Conservation (phyloP, 345 rosid genomes). For the Gossypium anomalum region DNA sequence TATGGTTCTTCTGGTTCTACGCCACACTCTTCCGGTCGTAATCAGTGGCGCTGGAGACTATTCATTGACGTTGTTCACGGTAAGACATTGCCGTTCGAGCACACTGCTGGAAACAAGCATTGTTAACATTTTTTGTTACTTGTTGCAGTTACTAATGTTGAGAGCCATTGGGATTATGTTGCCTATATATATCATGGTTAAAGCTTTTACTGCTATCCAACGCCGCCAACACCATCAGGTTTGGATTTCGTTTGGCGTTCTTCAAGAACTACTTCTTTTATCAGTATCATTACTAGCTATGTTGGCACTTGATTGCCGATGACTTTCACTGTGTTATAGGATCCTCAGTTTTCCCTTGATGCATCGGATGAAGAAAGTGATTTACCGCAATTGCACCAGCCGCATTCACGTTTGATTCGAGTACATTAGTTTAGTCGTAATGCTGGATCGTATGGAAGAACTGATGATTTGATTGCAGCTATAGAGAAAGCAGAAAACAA, state of each 20-base stretch:
- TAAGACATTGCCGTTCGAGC: constrained; percentile 17
- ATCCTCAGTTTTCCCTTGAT: constrained; percentile 21
- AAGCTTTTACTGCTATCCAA: constrained; percentile 43
- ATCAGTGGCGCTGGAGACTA: constrained; percentile 48
- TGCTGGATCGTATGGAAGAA: not conserved
- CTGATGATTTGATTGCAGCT: not conserved
- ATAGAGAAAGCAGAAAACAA: not conserved
- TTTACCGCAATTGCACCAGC: constrained; percentile 25
- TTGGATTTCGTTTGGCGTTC: not conserved
- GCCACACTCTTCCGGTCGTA: constrained; percentile 65
- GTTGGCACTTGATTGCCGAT: not conserved
- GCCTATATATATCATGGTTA: constrained; percentile 53
- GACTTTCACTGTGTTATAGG: constrained; percentile 13
- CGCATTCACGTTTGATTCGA: constrained; percentile 26
- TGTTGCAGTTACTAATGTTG: constrained; percentile 47
- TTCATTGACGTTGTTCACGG: constrained; percentile 52
- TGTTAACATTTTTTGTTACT: not conserved
- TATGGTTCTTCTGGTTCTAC: constrained; percentile 61
- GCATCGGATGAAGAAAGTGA: constrained; percentile 49
- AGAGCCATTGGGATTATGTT: constrained; percentile 62
- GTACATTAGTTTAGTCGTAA: not conserved
- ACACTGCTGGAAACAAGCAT: not conserved
- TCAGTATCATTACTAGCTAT: not conserved
- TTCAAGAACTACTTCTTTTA: not conserved
- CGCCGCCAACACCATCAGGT: constrained; percentile 46